These are phyloP conservation scores for Fraxinus nigra DNA, from an alignment of 305 asterid species.

Conservation along the genomic window DNA sequence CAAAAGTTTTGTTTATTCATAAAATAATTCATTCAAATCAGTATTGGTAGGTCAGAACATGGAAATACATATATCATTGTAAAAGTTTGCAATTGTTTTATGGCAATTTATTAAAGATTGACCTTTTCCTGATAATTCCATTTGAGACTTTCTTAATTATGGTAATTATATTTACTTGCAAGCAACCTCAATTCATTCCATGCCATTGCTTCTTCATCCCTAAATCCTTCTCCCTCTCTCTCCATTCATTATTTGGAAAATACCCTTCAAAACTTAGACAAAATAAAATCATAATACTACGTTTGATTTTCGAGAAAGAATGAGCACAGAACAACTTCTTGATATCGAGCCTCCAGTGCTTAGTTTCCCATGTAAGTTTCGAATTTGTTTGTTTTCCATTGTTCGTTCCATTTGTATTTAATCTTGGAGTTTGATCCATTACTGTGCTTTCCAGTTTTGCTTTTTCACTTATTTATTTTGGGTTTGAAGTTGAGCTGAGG, in stretches of 20 bases:
- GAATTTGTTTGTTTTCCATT: neutral
- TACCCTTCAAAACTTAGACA: neutral
- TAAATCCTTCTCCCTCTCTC: neutral
- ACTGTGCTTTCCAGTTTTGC: neutral
- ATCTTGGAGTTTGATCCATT: neutral
- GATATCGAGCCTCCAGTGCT: constrained; percentile 18
- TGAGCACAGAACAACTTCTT: constrained; percentile 20
- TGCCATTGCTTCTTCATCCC: neutral
- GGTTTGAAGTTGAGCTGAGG: constrained; percentile 41
- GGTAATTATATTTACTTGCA: neutral
- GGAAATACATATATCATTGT: no score
- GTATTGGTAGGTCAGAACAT: neutral
- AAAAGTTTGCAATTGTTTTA: neutral
- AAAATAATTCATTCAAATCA: neutral
- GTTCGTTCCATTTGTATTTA: neutral
- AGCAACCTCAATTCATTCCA: neutral
- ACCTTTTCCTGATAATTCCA: no score
- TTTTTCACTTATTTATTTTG: neutral
- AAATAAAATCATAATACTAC: neutral
- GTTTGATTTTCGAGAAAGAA: neutral
- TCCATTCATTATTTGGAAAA: neutral
- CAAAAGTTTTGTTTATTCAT: neutral
- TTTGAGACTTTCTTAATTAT: neutral
- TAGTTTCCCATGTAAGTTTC: constrained; percentile 22
- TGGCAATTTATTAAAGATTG: neutral